Percentiles rank a stretch among this genome's conserved stretches.
phyloP scores from a whole-genome alignment of 495 filamentous ascomycete genomes.

The Aspergillus sparsus region DNA sequence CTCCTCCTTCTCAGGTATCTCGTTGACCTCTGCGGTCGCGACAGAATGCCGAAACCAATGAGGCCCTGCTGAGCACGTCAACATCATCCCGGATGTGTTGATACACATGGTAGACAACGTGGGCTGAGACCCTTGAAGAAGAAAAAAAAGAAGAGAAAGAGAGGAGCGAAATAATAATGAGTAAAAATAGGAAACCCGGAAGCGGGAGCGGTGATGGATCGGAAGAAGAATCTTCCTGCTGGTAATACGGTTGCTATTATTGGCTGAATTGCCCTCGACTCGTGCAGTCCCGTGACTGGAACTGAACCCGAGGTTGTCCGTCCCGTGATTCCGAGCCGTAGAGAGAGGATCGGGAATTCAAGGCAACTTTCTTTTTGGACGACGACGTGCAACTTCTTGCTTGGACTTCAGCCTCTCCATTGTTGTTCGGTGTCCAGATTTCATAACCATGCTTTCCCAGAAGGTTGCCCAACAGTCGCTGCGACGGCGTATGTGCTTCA shows the following conservation, averaged over 20 bases:
- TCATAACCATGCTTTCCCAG: constrained; percentile 62
- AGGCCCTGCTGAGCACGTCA: constrained; percentile 42
- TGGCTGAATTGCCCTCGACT: constrained; percentile 28
- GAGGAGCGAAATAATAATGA: constrained; percentile 9
- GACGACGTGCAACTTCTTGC: constrained; percentile 21
- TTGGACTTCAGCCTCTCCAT: constrained; percentile 15
- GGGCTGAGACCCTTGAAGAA: constrained; percentile 49
- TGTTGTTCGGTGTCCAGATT: constrained; percentile 19
- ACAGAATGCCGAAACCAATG: constrained; percentile 55
- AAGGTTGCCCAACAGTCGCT: constrained; percentile 66
- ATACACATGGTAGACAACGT: constrained; percentile 39
- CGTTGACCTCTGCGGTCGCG: constrained; percentile 41
- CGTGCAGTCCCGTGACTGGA: constrained; percentile 35
- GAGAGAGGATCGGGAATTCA: constrained; percentile 30
- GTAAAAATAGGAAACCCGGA: constrained; percentile 20
- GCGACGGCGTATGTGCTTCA: constrained; percentile 61
- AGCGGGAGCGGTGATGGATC: constrained; percentile 20
- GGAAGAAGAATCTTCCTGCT: constrained; percentile 45
- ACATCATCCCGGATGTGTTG: constrained; percentile 43
- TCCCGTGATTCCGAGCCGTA: constrained; percentile 41
- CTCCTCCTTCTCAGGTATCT: constrained; percentile 49
- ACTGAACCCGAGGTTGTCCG: constrained; percentile 49
- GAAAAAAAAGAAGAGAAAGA: constrained; percentile 30
- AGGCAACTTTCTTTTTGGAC: constrained; percentile 28
- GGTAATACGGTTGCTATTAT: constrained; percentile 41